Base-by-base conservation (phyloP, 768 basidiomycete species). In the Auricularia sp. region DNA sequence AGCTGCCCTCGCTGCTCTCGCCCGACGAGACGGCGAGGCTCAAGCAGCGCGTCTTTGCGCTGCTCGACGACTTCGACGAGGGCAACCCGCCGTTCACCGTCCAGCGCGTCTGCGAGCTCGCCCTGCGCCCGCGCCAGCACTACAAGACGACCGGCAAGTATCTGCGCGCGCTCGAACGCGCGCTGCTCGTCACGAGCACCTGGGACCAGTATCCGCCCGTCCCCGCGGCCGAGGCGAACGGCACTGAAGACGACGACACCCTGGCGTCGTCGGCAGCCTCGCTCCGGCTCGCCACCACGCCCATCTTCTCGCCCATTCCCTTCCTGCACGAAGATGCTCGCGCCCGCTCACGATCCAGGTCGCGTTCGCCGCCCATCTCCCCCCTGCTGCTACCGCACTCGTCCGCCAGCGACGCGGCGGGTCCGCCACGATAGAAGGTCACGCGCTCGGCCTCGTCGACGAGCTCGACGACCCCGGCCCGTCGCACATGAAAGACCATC, bases 121-220 rank as follows among this genome's bases (percentile, higher is more conserved):
- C 87, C 68, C 69, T 89, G 13, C 75, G 81, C 51, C 92, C 92
- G 3, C 80, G 79, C 68, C 78, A 81, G 58, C 83, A 92, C 69
- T 94, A 95, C 81, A 85, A 79, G 56, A 82, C 83, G 35, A 77
- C 91, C 16, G 90, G 92, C 54, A 96, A 95, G 76, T 95, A 93
- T 73, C 82, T 94, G 45, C 89, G 93, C 2, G 93, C 93, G 2
- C 78, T 95, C 13, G 90, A 93, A 71, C 89, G 88, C 71, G 80
- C 88, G 13, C 77, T 92, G 24, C 86, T 91, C 24, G 92, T 96
- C 62, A 93, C 93, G 3, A 93, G 92, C 1, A 83, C 88, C 6
- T 84, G 82, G 81, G 81, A 87, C 67, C 81, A 83, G 65, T 94
- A 92, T 74, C 86, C 88, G 6, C 18, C 63, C 29, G 29, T 62